A percentile compares a stretch with the other conserved stretches of the same genome.
These are phyloP conservation scores for Porcisia deanei DNA, from an alignment of 208 protist species.

Conservation along the genomic window DNA sequence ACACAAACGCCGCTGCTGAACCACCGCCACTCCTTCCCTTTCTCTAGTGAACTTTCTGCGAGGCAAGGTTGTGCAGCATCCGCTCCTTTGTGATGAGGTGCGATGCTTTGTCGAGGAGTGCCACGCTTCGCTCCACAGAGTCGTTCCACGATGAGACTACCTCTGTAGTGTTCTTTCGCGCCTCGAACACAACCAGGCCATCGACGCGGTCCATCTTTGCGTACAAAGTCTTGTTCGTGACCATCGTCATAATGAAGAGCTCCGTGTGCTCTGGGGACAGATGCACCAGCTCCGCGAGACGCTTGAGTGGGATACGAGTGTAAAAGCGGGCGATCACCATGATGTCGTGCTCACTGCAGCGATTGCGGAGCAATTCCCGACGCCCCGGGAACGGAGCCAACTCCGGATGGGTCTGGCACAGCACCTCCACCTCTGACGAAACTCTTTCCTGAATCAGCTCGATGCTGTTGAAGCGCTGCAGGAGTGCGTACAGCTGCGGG, in stretches of 20 bases:
- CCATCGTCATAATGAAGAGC: slow-evolving; percentile 91
- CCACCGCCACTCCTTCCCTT: neutral
- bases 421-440: slow-evolving; percentile 48
- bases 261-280: slow-evolving; percentile 90
- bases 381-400: slow-evolving; percentile 62
- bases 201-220: slow-evolving; percentile 95
- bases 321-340: slow-evolving; percentile 95
- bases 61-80: slow-evolving; percentile 84
- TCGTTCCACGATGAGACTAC: slow-evolving; percentile 90
- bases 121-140: slow-evolving; percentile 85
- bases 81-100: slow-evolving; percentile 95
- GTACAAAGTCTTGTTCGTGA: slow-evolving; percentile 89
- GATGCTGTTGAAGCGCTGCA: slow-evolving; percentile 86
- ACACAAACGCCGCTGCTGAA: neutral
- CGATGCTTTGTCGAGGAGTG: slow-evolving; percentile 91
- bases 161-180: slow-evolving; percentile 87
- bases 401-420: slow-evolving; percentile 69
- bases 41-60: slow-evolving; percentile 22
- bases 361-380: slow-evolving; percentile 81
- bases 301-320: slow-evolving; percentile 86
- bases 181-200: slow-evolving; percentile 91
- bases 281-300: slow-evolving; percentile 92
- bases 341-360: slow-evolving; percentile 96
- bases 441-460: slow-evolving; percentile 83
- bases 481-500: slow-evolving; percentile 65